Percentiles rank a stretch among this genome's conserved stretches.
Evolutionary conservation across 768 basidiomycete genomes (phyloP).

Genomic region (Rhodotorula kratochvilovae): DNA sequence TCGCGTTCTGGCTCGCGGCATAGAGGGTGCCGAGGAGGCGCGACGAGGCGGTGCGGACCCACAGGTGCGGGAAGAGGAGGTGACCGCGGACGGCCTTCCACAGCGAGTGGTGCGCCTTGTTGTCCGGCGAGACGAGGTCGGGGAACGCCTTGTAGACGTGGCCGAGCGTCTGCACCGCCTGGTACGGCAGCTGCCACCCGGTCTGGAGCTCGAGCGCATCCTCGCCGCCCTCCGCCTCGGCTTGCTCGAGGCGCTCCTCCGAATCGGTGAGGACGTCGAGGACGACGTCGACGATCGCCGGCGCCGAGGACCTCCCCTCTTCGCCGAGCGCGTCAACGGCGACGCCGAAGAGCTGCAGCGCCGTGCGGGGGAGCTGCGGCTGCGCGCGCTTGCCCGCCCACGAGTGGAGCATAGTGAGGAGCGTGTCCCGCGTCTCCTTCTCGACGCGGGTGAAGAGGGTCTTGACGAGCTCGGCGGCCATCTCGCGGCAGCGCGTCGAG

Average conservation of each 20-base stretch:
- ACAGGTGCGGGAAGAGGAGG: constrained; percentile 84
- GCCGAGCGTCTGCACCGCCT: constrained; percentile 62
- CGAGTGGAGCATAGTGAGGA: constrained; percentile 67
- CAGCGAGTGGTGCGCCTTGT: constrained; percentile 33
- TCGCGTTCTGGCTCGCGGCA: constrained; percentile 46
- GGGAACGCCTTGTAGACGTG: constrained; percentile 55
- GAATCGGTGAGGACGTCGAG: constrained; percentile 48
- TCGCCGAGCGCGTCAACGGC: constrained; percentile 63
- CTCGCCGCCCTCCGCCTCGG: constrained; percentile 52
- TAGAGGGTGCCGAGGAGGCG: constrained; percentile 71
- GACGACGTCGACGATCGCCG: constrained; percentile 48
- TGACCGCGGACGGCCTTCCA: constrained; percentile 65
- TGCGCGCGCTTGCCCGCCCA: constrained; percentile 70
- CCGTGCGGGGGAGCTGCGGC: constrained; percentile 63
- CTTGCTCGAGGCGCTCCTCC: constrained; percentile 47
- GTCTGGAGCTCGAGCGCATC: constrained; percentile 51
- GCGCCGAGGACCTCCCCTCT: constrained; percentile 49
- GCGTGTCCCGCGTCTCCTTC: constrained; percentile 55
- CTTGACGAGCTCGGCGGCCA: constrained; percentile 79
- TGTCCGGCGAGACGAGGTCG: constrained; percentile 47
- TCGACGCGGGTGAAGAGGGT: constrained; percentile 66
- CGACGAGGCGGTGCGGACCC: constrained; percentile 80
- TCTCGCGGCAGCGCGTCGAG: constrained; percentile 78
- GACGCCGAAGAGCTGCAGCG: constrained; percentile 77
- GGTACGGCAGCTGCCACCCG: constrained; percentile 79